Percentiles rank a stretch among this genome's conserved stretches.
These are phyloP conservation scores for Emergomyces orientalis DNA, from an alignment of 2,329 filamentous ascomycete genomes.

Conservation along the genomic window DNA sequence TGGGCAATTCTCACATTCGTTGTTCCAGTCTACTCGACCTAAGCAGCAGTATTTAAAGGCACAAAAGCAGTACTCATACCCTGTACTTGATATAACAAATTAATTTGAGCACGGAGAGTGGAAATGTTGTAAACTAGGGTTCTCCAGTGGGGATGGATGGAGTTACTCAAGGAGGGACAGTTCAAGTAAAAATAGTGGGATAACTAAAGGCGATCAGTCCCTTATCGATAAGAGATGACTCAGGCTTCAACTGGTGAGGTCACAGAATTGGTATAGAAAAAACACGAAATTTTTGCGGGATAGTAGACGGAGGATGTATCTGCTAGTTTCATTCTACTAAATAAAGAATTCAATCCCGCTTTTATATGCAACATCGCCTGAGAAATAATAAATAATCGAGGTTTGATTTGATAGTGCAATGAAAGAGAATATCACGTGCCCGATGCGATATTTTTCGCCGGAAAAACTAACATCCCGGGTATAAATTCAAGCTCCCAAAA, in stretches of 20 bases:
- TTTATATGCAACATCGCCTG: too few species aligned
- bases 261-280: neutral
- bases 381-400: neutral
- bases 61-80: neutral
- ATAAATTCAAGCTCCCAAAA: neutral
- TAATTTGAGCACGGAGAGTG: neutral
- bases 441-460: neutral
- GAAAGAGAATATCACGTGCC: neutral
- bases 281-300: too few species aligned
- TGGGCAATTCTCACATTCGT: too few species aligned
- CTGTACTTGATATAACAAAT: neutral
- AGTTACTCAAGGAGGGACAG: neutral
- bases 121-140: neutral
- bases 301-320: neutral
- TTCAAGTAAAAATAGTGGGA: constrained; percentile 2
- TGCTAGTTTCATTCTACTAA: neutral
- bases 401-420: neutral
- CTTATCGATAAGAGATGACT: constrained; percentile 3
- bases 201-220: neutral
- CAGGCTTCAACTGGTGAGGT: neutral
- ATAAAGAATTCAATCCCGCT: neutral
- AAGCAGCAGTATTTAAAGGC: neutral
- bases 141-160: neutral
- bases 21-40: neutral
- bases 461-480: neutral